Evolutionary conservation across 495 filamentous ascomycete species (phyloP).

Genomic region (Letharia lupina): DNA sequence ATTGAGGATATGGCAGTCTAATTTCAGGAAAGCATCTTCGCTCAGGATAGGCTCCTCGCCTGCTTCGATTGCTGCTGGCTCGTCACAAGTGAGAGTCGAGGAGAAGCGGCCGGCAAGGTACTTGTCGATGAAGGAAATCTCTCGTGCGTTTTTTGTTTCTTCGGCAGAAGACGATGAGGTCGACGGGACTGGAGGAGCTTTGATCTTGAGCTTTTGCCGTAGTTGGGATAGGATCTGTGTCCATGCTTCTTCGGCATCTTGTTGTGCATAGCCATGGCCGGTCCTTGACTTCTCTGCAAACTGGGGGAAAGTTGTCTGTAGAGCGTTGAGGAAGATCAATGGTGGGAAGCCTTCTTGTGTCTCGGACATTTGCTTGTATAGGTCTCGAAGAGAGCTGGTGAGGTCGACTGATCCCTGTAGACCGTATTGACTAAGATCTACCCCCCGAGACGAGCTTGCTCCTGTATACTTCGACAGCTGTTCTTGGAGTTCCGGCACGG

Average conservation of each 20-base stretch:
- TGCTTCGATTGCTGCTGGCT: conserved; percentile 62
- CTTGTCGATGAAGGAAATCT: conserved; percentile 75
- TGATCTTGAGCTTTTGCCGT: conserved; percentile 66
- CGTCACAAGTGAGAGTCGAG: conserved; percentile 72
- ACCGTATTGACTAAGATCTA: conserved; percentile 49
- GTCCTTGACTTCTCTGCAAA: conserved; percentile 80
- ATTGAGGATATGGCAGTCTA: conserved; percentile 85
- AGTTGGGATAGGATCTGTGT: conserved; percentile 90
- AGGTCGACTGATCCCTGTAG: conserved; percentile 62
- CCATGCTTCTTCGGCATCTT: conserved; percentile 98
- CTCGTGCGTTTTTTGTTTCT: conserved; percentile 35
- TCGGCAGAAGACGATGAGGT: conserved; percentile 24
- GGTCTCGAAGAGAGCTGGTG: conserved; percentile 68
- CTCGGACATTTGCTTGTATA: conserved; percentile 89
- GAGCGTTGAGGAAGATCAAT: conserved; percentile 71
- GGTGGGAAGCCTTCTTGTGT: conserved; percentile 86
- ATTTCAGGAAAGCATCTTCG: conserved; percentile 77
- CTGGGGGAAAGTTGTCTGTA: conserved; percentile 80
- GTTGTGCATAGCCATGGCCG: conserved; percentile 80
- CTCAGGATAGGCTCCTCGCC: conserved; percentile 60
- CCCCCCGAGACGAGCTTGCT: conserved; percentile 31
- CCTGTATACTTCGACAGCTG: conserved; percentile 59
- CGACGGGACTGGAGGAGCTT: conserved; percentile 30
- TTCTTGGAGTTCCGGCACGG: conserved; percentile 84
- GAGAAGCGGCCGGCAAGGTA: conserved; percentile 78